Evolutionary conservation across 805 yeast genomes (phyloP), one percentile per base, ranked within the genome.

Genomic region (Wickerhamomyces hampshirensis): DNA sequence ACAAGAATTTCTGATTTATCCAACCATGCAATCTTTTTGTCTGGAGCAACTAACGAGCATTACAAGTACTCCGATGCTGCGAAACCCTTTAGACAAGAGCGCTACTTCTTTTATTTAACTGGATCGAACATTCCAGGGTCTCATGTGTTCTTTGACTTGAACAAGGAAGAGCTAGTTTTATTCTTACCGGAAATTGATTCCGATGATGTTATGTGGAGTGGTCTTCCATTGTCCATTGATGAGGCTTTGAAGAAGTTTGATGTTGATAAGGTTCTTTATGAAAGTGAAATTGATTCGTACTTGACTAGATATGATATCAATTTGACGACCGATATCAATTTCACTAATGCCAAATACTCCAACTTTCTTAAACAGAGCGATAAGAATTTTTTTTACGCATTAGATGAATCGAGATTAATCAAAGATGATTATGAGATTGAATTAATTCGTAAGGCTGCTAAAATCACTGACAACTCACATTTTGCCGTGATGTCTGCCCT

Each of bases 201-300:
- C 29, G 98, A 93, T 30, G 96, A 86, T 55, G 83, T 91, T 28
- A 83, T 93, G 87, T 91, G 98, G 98, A 80, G 93, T 39, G 98
- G 98, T 0, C 54, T 82, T 60, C 98, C 98, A 5, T 44, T 86
- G 35, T 64, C 75, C 27, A 44, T 69, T 4, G 80, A 80, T 31
- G 79, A 81, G 14, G 96, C 96, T 0, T 36, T 59, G 33, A 55
- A 65, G 15, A 69, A 67, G 42, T 91, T 63, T 48, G 96, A 91
- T 51, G 89, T 87, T 21, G 98, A 93, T 58, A 82, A 76, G 29
- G 94, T 89, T 31, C 58, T 74, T 39, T 84, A 81, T 50, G 72
- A 69, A 9, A 50, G 59, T n/a, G 78, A 75, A 5, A 53, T 88
- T 31, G 60, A 60, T 21, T 38, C 44, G 3, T 44, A 47, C 0